Conservation (phyloP, 106 monocot species). For the Allium fistulosum region DNA sequence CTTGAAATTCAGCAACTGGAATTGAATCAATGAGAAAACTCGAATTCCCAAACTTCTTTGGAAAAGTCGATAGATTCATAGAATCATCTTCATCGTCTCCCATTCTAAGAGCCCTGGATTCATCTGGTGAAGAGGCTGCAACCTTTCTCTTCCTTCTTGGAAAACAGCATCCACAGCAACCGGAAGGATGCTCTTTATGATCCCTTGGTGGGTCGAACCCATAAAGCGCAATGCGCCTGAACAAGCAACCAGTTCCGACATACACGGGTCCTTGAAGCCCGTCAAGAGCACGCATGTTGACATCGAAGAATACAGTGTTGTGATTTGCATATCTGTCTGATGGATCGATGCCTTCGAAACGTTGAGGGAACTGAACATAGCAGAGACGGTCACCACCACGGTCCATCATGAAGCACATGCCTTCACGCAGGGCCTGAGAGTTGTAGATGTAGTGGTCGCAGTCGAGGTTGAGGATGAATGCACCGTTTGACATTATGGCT, state of each 20-base stretch:
- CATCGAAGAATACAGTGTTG: slow-evolving; percentile 92
- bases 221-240: slow-evolving; percentile 49
- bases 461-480: slow-evolving; percentile 69
- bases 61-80: slow-evolving; percentile 43
- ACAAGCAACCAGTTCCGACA: slow-evolving; percentile 69
- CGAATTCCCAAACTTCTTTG: slow-evolving; percentile 81
- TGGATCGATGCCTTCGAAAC: slow-evolving; percentile 92
- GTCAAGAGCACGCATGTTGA: slow-evolving; percentile 95
- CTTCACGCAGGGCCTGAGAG: slow-evolving; percentile 50
- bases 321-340: slow-evolving; percentile 90
- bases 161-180: slow-evolving; percentile 47
- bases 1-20: slow-evolving; percentile 68
- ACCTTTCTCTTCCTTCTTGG: slow-evolving; percentile 32
- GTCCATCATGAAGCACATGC: slow-evolving; percentile 92
- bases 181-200: slow-evolving; percentile 30
- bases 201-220: slow-evolving; percentile 59
- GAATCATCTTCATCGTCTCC: slow-evolving; percentile 57
- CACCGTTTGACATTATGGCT: slow-evolving; percentile 61
- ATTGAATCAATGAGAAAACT: slow-evolving; percentile 70
- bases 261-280: slow-evolving; percentile 66
- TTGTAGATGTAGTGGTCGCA: slow-evolving; percentile 69
- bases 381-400: slow-evolving; percentile 79
- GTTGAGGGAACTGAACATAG: slow-evolving; percentile 89
- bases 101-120: slow-evolving; percentile 56
- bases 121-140: slow-evolving; percentile 40